These are phyloP conservation scores for Backusella morwellensis DNA, from an alignment of 192 early-diverging fungal genomes.

Conservation along the genomic window DNA sequence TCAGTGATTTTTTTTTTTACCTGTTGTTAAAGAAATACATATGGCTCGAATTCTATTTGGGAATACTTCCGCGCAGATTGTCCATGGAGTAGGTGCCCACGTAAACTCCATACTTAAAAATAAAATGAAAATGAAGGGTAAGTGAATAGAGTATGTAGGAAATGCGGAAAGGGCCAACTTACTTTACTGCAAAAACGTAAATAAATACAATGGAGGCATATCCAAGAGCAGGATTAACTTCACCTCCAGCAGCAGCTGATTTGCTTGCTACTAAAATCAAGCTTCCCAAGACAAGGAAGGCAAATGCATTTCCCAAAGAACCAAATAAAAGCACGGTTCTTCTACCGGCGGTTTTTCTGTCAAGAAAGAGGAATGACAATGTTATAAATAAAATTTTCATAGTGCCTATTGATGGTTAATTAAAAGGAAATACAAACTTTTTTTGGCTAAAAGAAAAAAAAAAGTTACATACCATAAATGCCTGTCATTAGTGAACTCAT, in stretches of 20 bases:
- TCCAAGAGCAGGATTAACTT: not conserved
- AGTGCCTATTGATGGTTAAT: not conserved
- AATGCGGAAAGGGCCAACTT: not conserved
- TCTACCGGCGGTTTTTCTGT: not conserved
- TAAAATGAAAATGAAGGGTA: no score
- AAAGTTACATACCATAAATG: not conserved
- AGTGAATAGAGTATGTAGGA: not conserved
- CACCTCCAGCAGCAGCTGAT: not conserved
- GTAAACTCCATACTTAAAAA: slow-evolving; percentile 8
- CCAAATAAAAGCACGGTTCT: not conserved
- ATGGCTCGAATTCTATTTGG: slow-evolving; percentile 2
- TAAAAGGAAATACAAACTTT: not conserved
- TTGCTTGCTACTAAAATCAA: not conserved
- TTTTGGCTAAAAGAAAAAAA: not conserved
- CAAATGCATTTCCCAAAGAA: not conserved
- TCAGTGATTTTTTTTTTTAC: not conserved
- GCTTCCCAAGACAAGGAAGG: not conserved
- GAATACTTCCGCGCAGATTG: not conserved
- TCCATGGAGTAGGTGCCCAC: not conserved
- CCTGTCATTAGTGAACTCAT: slow-evolving; percentile 6
- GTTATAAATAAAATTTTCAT: not conserved
- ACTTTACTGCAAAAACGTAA: not conserved
- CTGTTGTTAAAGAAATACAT: slow-evolving; percentile 3
- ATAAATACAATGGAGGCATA: not conserved
- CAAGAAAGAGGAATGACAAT: not conserved